A percentile compares a stretch with the other conserved stretches of the same genome.
Conservation (phyloP, 176 grass and related monocot species). For the Bonia amplexicaulis region DNA sequence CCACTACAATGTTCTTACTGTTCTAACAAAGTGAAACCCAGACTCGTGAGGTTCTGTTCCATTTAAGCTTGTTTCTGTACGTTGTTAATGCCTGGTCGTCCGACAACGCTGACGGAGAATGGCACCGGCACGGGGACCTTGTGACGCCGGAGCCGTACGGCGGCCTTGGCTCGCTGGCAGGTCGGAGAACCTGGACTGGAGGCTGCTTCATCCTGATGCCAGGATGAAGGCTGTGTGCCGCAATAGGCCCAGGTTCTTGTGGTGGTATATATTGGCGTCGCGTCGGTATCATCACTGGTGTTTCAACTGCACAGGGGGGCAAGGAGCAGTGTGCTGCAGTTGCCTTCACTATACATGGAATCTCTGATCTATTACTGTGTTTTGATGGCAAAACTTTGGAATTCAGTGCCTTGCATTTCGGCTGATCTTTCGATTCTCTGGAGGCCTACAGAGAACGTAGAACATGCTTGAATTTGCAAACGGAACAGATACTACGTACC, state of each 20-base stretch:
- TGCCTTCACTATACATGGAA: background rate
- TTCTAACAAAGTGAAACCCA: background rate
- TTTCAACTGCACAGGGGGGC: background rate
- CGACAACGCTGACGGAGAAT: background rate
- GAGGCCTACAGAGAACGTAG: background rate
- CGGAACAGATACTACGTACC: background rate
- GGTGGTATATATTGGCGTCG: background rate
- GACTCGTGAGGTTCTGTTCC: background rate
- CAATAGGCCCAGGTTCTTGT: background rate
- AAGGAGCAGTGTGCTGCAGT: background rate
- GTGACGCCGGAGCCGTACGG: background rate
- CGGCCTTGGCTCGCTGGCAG: background rate
- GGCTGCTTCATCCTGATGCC: background rate
- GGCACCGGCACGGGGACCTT: background rate
- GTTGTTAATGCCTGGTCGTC: background rate
- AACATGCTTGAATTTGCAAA: background rate
- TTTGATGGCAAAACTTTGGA: background rate
- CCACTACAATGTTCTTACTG: background rate
- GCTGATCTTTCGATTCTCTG: too few relatives aligned
- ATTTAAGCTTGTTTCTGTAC: background rate
- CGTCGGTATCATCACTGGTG: background rate
- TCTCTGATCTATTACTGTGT: background rate
- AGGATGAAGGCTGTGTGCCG: background rate
- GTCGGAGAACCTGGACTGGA: slow-evolving; percentile 3
- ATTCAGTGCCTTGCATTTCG: background rate